These are phyloP conservation scores for Candida stauntonica DNA, from an alignment of 805 yeast genomes.

Conservation along the genomic window DNA sequence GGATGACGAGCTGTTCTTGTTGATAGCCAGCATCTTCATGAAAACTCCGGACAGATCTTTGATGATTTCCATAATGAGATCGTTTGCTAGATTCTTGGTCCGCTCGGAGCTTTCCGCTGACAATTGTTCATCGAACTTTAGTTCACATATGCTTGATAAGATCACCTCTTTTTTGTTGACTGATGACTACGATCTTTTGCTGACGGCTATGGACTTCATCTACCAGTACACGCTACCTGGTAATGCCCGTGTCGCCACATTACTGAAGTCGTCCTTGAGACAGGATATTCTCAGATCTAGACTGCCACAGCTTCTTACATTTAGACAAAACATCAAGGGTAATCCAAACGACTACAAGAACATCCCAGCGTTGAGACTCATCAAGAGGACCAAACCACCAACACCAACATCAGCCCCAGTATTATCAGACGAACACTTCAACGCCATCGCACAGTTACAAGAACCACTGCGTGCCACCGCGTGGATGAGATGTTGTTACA, in stretches of 20 bases:
- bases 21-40: conserved; percentile 47
- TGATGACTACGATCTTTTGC: conserved; percentile 65
- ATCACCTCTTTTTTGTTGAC: conserved; percentile 55
- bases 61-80: conserved; percentile 65
- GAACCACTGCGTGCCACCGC: conserved; percentile 92
- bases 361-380: conserved; percentile 33
- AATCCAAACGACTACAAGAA: conserved; percentile 27
- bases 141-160: conserved; percentile 42
- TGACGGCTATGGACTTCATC: conserved; percentile 74
- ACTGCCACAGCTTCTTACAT: conserved; percentile 58
- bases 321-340: conserved; percentile 37
- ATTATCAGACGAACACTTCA: conserved; percentile 49
- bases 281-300: conserved; percentile 50
- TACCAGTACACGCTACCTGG: conserved; percentile 75
- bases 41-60: conserved; percentile 62
- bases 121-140: conserved; percentile 46
- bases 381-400: conserved; percentile 55
- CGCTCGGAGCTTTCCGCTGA: conserved; percentile 46
- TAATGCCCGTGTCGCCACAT: conserved; percentile 46
- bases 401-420: conserved; percentile 65
- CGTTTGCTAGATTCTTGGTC: conserved; percentile 75
- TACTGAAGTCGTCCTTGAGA: conserved; percentile 45
- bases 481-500: conserved; percentile 92
- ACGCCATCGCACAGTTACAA: conserved; percentile 56
- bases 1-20: conserved; percentile 62